Evolutionary conservation across 805 yeast genomes (phyloP), one percentile per base, ranked within the genome.

Genomic region (Saccharomyces cerevisiae): DNA sequence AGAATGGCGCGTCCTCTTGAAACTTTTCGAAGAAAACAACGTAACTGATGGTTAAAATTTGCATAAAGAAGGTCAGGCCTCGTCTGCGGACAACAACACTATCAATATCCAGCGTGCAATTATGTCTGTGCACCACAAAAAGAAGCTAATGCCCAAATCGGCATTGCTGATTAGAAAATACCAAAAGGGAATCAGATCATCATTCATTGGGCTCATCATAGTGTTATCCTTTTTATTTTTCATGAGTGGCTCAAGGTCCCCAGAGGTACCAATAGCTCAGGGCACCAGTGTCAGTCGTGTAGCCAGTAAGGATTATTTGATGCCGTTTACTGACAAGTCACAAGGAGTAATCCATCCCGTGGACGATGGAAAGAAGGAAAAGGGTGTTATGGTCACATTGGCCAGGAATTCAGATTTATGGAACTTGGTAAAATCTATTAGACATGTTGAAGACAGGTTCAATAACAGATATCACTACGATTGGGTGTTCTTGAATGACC

Each of bases 401-500:
- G 89, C 88, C 47, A 76, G 90, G 59, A 87, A 88, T 66, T 64
- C 72, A 10, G 94, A 88, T 55, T 69, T 87, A 3, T 79, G 76
- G 63, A 71, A 70, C 13, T 73, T 87, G 65, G 66, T 83, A 5
- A 76, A 77, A 47, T 78, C 92, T 3, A 79, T 87, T 51, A 78
- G 81, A 58, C 76, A 77, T 54, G 80, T 83, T 48, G 87, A 87
- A 63, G 83, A 79, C 59, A 70, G 91, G 41, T 87, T 85, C 73
- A 87, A 87, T 69, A 36, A 64, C 46, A 72, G 75, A 52, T 84
- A 69, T 64, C 78, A 82, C 59, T 87, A 87, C 64, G 94, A 87
- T 67, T 87, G 90, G 89, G 84, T 86, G 2, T 87, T 88, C 61
- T 68, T 87, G 49, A 88, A 88, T 67, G 90, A 88, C 63, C 79